phyloP scores from a whole-genome alignment of 2,329 filamentous ascomycete genomes.

The Tolypocladium paradoxum region DNA sequence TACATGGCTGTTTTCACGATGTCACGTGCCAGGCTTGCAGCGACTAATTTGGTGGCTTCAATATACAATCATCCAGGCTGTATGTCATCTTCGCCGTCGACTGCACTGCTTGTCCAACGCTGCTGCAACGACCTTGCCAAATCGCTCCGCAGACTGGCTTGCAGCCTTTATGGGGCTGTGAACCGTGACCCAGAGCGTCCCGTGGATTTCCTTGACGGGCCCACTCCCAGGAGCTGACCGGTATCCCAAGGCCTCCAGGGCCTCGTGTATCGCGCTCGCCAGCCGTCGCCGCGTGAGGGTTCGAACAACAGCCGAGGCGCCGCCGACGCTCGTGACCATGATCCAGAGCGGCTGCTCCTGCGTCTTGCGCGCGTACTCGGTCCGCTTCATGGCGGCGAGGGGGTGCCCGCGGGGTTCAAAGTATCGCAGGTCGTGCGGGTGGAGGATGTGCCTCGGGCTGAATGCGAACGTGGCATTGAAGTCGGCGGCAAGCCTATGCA shows the following conservation, averaged over 20 bases:
- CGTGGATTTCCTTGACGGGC: conserved; percentile 8
- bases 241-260: conserved; percentile 16
- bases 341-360: conserved; percentile 22
- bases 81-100: background rate
- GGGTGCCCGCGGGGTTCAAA: conserved; percentile 23
- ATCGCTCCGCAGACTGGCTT: conserved; percentile 4
- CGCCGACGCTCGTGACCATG: conserved; percentile 9
- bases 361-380: conserved; percentile 15
- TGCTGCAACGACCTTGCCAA: conserved; percentile 10
- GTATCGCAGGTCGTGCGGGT: conserved; percentile 20
- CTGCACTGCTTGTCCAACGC: conserved; percentile 5
- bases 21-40: no score
- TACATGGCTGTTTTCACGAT: no score
- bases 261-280: conserved; percentile 14
- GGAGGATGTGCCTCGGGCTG: conserved; percentile 18
- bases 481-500: conserved; percentile 5
- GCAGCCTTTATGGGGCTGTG: conserved; percentile 9
- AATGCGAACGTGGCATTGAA: conserved; percentile 16
- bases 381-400: conserved; percentile 12
- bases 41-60: no score
- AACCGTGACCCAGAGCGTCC: conserved; percentile 15
- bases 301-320: conserved; percentile 13
- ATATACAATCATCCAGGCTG: background rate
- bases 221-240: conserved; percentile 3
- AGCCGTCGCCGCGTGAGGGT: conserved; percentile 14